Conservation (phyloP, 805 yeast species). For the Zygosaccharomyces pseudorouxii region DNA sequence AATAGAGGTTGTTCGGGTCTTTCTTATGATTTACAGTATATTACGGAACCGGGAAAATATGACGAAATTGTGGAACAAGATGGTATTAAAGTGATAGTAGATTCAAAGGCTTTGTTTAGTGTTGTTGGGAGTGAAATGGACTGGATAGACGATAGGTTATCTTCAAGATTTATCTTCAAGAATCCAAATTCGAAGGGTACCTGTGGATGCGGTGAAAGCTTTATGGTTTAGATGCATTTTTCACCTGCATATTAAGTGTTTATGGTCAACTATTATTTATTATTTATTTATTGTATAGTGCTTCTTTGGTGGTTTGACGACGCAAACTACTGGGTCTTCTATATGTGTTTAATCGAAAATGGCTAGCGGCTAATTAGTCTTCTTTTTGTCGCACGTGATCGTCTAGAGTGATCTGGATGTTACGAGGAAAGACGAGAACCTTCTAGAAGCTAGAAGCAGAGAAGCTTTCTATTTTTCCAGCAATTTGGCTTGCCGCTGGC, state of each 20-base stretch:
- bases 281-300: slow-evolving; percentile 8
- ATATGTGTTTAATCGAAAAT: not conserved
- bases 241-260: not conserved
- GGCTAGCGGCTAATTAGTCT: not conserved
- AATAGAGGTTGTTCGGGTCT: slow-evolving; percentile 97
- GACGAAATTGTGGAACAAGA: slow-evolving; percentile 92
- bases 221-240: slow-evolving; percentile 64
- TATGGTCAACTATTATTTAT: slow-evolving; percentile 7
- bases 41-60: slow-evolving; percentile 84
- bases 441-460: not conserved
- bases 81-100: slow-evolving; percentile 87
- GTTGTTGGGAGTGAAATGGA: slow-evolving; percentile 98
- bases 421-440: slow-evolving; percentile 1
- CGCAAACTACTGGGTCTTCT: not conserved
- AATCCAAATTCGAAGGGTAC: slow-evolving; percentile 97
- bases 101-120: slow-evolving; percentile 91
- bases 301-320: not conserved
- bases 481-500: not conserved
- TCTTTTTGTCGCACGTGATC: too few relatives aligned
- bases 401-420: slow-evolving; percentile 15
- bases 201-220: slow-evolving; percentile 98
- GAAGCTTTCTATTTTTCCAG: not conserved
- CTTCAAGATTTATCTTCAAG: slow-evolving; percentile 83
- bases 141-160: slow-evolving; percentile 90
- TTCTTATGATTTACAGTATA: slow-evolving; percentile 87